Conservation (phyloP, 306 rosid species). For the Psophocarpus tetragonolobus region DNA sequence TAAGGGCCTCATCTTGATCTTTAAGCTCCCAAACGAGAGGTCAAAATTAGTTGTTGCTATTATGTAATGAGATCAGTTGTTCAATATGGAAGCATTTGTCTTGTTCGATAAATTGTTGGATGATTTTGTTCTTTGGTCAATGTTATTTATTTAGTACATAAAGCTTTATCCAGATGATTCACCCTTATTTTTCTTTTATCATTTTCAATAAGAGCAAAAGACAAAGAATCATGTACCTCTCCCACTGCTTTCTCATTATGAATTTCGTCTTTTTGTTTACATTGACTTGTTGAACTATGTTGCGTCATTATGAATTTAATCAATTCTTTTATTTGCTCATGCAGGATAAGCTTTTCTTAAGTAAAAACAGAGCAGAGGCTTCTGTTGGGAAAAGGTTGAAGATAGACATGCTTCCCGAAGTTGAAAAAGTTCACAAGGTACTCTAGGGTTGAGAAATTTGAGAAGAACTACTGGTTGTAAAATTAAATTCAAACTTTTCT, state of each 20-base stretch:
- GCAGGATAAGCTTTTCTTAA: constrained; percentile 94
- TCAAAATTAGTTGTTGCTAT: background rate
- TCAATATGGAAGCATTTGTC: constrained; percentile 8
- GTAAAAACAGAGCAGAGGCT: constrained; percentile 87
- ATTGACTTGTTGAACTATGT: too few species aligned
- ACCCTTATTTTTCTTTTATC: background rate
- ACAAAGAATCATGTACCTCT: background rate
- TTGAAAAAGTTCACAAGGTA: constrained; percentile 99
- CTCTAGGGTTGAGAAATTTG: constrained; percentile 21
- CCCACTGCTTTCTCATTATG: background rate
- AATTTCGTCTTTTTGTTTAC: constrained; percentile 1
- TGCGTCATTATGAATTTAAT: constrained; percentile 35
- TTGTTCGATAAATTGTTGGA: constrained; percentile 1
- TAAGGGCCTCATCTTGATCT: too few species aligned
- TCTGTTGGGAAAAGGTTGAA: constrained; percentile 89
- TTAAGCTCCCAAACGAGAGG: too few species aligned
- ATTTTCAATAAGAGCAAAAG: constrained; percentile 1
- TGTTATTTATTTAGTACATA: background rate
- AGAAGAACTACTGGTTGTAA: background rate
- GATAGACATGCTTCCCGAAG: constrained; percentile 96
- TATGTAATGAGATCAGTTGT: constrained; percentile 4
- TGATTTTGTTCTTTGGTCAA: constrained; percentile 20
- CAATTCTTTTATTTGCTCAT: constrained; percentile 34
- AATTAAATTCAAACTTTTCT: constrained; percentile 5
- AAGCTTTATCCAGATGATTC: constrained; percentile 9